Evolutionary conservation across 257 asterid species (phyloP).

Genomic region (Przewalskia tangutica): DNA sequence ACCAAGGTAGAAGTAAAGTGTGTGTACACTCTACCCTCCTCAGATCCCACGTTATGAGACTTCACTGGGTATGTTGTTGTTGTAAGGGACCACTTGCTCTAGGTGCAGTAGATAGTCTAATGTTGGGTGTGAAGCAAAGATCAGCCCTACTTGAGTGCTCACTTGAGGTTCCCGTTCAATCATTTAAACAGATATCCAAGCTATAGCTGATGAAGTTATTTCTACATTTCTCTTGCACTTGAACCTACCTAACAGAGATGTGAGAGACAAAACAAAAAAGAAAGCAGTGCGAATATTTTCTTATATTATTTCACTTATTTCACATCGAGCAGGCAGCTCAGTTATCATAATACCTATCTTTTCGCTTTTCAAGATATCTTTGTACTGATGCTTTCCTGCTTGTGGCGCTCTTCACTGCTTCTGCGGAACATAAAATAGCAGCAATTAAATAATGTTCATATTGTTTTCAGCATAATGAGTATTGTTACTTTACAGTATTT

Average conservation of each 20-base stretch:
- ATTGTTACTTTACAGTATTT: neutral
- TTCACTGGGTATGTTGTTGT: too few species aligned
- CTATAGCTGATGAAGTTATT: slow-evolving; percentile 35
- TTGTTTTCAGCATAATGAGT: neutral
- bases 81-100: slow-evolving; percentile 37
- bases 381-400: slow-evolving; percentile 79
- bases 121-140: slow-evolving; percentile 33
- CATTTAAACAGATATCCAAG: slow-evolving; percentile 42
- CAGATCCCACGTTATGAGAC: too few species aligned
- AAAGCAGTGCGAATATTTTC: slow-evolving; percentile 3
- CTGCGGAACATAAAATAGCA: neutral
- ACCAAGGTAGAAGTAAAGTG: too few species aligned
- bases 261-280: slow-evolving; percentile 31
- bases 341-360: slow-evolving; percentile 65
- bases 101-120: slow-evolving; percentile 40
- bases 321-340: slow-evolving; percentile 3
- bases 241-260: slow-evolving; percentile 79
- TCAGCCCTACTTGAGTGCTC: slow-evolving; percentile 32
- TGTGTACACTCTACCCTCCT: too few species aligned
- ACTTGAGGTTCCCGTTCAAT: slow-evolving; percentile 29
- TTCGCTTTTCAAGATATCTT: slow-evolving; percentile 86
- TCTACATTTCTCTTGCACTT: slow-evolving; percentile 83
- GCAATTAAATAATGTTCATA: neutral
- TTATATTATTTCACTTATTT: slow-evolving; percentile 5
- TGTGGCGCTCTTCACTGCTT: slow-evolving; percentile 55